phyloP scores from a whole-genome alignment of 2,329 filamentous ascomycete species.

The Pseudopithomyces chartarum region DNA sequence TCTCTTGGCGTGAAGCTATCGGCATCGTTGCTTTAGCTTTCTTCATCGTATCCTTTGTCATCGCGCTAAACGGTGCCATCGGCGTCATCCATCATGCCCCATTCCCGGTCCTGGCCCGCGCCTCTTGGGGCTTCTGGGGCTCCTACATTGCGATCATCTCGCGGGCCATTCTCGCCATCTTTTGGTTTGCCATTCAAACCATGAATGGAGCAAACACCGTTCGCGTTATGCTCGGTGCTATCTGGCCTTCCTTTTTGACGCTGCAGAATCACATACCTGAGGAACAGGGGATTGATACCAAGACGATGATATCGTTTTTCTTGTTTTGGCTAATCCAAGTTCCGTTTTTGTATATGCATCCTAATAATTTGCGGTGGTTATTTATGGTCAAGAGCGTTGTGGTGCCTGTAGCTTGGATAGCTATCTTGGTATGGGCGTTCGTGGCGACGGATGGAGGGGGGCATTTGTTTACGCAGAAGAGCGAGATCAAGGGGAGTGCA shows the following conservation, averaged over 20 bases:
- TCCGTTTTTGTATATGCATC: slow-evolving; percentile 61
- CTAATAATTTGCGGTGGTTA: slow-evolving; percentile 58
- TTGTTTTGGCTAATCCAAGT: slow-evolving; percentile 63
- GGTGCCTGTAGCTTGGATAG: slow-evolving; percentile 64
- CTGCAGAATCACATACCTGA: slow-evolving; percentile 59
- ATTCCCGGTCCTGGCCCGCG: slow-evolving; percentile 61
- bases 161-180: slow-evolving; percentile 59
- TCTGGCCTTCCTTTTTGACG: slow-evolving; percentile 62
- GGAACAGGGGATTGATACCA: slow-evolving; percentile 59
- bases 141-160: slow-evolving; percentile 61
- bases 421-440: slow-evolving; percentile 67
- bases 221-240: slow-evolving; percentile 58
- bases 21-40: slow-evolving; percentile 58
- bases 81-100: slow-evolving; percentile 56
- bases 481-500: slow-evolving; percentile 53
- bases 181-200: slow-evolving; percentile 70
- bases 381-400: slow-evolving; percentile 55
- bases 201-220: slow-evolving; percentile 65
- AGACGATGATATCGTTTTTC: slow-evolving; percentile 62
- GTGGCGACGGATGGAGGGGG: slow-evolving; percentile 56
- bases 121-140: slow-evolving; percentile 63
- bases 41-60: slow-evolving; percentile 63
- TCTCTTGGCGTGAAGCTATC: slow-evolving; percentile 62
- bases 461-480: slow-evolving; percentile 54
- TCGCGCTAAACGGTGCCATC: slow-evolving; percentile 63